phyloP scores from a whole-genome alignment of 163 green algal genomes.

The Prototheca wickerhamii region DNA sequence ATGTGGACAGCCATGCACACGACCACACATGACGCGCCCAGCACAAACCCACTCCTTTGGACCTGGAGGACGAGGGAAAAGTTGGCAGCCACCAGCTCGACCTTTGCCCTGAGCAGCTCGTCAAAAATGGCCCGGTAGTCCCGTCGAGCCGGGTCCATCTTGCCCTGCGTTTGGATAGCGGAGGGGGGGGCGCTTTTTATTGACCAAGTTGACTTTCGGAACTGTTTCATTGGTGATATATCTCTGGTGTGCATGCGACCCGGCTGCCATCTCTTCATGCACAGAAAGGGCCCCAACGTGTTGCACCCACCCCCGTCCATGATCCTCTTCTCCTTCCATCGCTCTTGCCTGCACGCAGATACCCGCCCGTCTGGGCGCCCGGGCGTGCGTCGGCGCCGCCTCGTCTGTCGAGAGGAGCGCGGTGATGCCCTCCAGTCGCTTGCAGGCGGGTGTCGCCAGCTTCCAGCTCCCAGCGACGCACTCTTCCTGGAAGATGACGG shows the following conservation, averaged over 20 bases:
- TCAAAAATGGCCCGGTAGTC: slow-evolving; percentile 22
- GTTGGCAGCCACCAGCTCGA: slow-evolving; percentile 12
- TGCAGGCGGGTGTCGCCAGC: slow-evolving; percentile 10
- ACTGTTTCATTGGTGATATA: too few relatives aligned
- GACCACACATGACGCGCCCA: too few relatives aligned
- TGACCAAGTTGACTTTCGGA: too few relatives aligned
- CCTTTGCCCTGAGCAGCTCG: slow-evolving; percentile 6
- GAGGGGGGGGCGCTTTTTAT: neutral
- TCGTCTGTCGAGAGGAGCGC: too few relatives aligned
- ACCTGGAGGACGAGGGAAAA: slow-evolving; percentile 11
- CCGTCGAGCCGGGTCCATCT: slow-evolving; percentile 22
- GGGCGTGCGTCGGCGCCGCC: too few relatives aligned
- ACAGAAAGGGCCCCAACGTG: too few relatives aligned
- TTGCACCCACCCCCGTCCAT: too few relatives aligned
- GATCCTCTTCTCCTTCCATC: neutral
- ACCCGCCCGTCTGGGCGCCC: too few relatives aligned
- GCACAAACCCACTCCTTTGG: neutral
- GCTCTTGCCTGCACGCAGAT: neutral
- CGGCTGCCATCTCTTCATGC: too few relatives aligned
- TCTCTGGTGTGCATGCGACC: too few relatives aligned
- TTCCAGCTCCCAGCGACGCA: slow-evolving; percentile 16
- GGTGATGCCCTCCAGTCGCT: neutral
- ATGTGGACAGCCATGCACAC: neutral
- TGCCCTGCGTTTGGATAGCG: slow-evolving; percentile 14
- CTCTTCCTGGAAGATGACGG: slow-evolving; percentile 27